These are phyloP conservation scores for Eucalyptus leucophloia DNA, from an alignment of 345 rosid species.

Conservation along the genomic window DNA sequence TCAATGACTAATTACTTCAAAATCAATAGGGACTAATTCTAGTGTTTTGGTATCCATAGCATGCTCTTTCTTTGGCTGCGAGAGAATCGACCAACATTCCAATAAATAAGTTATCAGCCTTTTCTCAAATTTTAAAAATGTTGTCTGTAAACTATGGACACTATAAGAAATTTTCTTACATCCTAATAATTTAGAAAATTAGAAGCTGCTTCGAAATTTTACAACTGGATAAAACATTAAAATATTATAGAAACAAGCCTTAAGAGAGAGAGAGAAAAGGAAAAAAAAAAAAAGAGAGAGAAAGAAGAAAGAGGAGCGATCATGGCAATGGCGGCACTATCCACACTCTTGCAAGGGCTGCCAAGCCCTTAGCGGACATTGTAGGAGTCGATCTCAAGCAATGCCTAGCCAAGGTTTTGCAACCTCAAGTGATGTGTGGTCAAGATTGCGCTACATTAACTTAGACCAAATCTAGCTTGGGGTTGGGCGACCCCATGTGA, in stretches of 20 bases:
- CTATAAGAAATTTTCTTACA: too few species aligned
- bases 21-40: neutral
- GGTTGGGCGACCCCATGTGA: neutral
- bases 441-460: neutral
- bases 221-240: too few species aligned
- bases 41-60: neutral
- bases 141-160: neutral
- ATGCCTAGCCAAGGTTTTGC: neutral
- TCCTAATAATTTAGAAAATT: too few species aligned
- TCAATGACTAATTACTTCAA: neutral
- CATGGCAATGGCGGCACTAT: neutral
- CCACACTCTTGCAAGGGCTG: neutral
- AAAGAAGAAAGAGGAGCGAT: neutral
- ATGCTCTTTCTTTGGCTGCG: neutral
- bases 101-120: neutral
- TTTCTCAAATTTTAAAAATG: neutral
- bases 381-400: neutral
- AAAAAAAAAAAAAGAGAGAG: fast-evolving
- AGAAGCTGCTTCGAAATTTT: too few species aligned
- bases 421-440: neutral
- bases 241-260: too few species aligned
- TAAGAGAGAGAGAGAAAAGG: neutral
- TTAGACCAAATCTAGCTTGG: neutral
- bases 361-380: neutral
- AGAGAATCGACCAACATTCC: neutral